Percentiles rank a stretch among this genome's conserved stretches.
Conservation (phyloP, 148 eudicot genomes). For the Chenopodium berlandieri region DNA sequence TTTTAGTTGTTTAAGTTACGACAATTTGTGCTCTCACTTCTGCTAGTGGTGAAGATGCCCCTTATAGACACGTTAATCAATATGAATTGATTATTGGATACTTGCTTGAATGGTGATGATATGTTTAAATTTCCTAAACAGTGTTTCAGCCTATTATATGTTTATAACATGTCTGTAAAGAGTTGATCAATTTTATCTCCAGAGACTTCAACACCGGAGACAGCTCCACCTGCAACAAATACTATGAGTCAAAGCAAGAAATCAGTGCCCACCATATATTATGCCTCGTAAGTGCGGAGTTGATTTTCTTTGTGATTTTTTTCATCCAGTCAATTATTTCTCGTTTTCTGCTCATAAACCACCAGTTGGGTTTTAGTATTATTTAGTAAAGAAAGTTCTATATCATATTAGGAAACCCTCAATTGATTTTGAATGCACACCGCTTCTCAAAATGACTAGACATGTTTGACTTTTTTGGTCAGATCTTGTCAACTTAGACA, state of each 20-base stretch:
- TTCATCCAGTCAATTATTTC: not conserved
- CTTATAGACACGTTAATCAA: not conserved
- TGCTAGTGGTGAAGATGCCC: not conserved
- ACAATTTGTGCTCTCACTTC: not conserved
- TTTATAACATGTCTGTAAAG: not conserved
- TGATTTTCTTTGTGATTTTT: not conserved
- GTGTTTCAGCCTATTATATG: not conserved
- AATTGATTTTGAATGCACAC: not conserved
- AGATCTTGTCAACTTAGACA: no score
- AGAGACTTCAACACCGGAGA: conserved; percentile 47
- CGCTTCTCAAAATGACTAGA: not conserved
- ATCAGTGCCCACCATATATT: conserved; percentile 64
- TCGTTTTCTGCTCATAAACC: not conserved
- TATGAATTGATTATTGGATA: not conserved
- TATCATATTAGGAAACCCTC: not conserved
- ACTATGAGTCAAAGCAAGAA: conserved; percentile 46
- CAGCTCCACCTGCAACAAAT: conserved; percentile 38
- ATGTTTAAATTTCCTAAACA: not conserved
- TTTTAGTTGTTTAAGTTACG: not conserved
- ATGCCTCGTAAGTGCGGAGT: conserved; percentile 71
- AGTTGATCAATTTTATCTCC: conserved; percentile 11
- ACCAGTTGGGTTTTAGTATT: not conserved
- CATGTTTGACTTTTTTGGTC: no score
- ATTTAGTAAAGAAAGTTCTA: not conserved
- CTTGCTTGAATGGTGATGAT: not conserved